Base-by-base conservation (phyloP, 768 basidiomycete species). In the Austroboletus festivus region DNA sequence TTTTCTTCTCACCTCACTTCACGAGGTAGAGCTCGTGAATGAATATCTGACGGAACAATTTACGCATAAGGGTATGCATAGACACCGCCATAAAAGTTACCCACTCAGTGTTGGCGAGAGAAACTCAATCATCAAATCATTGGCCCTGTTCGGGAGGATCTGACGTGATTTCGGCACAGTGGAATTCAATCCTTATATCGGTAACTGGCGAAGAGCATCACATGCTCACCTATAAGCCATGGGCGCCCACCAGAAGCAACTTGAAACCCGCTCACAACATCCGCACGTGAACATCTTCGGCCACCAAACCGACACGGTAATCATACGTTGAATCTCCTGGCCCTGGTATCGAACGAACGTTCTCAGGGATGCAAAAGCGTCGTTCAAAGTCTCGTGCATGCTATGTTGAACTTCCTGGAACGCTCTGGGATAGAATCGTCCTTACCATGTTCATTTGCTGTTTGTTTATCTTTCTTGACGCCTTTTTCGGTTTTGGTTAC, bases 401-500 rank as follows among this genome's bases (percentile, higher is more conserved):
- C 21, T 11, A 41, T 18, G 18, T 50, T 33, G 34, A 45, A 28
- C 46, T 34, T 33, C 51, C 61, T 41, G 50, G 49, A 38, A 42
- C 37, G 8, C 44, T 40, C 24, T 59, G 59, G 59, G 61, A 64
- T n/a, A 54, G 48, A 31, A 33, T 57, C 47, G 37, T 66, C 46
- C 33, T 64, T 23, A 13, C 55, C 47, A 33, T 57, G 50, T 68
- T 65, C 53, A 44, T 19, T 37, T 66, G 51, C 31, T 61, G 54
- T 38, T 38, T 61, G 33, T 44, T 67, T 28, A 30, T 23, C 44
- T 68, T 65, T 51, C 35, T 67, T 42, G 59, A 40, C 20, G 61
- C 66, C 45, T 31, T 65, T 26, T 28, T 62, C 21, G 64, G 66
- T 37, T 51, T 67, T 18, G 53, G 53, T 7, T 10, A n/a, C 23